phyloP scores from a whole-genome alignment of 176 grass and related monocot genomes.

The Carex parvula region DNA sequence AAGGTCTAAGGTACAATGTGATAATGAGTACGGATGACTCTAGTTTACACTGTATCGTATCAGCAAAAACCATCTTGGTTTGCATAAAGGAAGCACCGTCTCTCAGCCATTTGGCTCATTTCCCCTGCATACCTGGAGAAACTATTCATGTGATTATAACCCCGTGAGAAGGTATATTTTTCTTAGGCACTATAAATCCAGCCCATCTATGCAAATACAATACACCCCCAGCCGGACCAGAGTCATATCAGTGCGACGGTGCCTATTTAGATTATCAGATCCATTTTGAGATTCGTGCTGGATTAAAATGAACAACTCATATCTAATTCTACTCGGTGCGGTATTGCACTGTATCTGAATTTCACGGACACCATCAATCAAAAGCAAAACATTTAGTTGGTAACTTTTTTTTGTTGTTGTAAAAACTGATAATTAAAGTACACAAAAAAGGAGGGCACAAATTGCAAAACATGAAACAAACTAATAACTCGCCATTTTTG shows the following conservation, averaged over 20 bases:
- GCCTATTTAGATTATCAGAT: too few species aligned
- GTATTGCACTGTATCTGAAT: too few species aligned
- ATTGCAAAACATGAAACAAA: not conserved
- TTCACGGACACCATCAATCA: too few species aligned
- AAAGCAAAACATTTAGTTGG: not conserved
- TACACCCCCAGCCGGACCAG: not conserved
- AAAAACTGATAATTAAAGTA: not conserved
- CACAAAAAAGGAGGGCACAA: not conserved
- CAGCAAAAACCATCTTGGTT: not conserved
- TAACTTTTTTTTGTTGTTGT: not conserved
- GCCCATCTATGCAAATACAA: not conserved
- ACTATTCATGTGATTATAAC: not conserved
- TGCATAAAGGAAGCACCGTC: not conserved
- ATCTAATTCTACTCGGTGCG: too few species aligned
- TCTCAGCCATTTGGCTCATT: not conserved
- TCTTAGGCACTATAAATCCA: not conserved
- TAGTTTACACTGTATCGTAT: not conserved
- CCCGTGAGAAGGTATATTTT: not conserved
- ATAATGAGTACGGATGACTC: not conserved
- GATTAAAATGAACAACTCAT: too few species aligned
- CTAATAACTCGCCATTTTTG: not conserved
- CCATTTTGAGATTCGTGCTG: too few species aligned
- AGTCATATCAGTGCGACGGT: too few species aligned
- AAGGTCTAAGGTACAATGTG: not conserved
- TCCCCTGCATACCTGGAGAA: not conserved